These are phyloP conservation scores for Rhodamnia rubescens DNA, from an alignment of 345 rosid genomes.

Conservation along the genomic window DNA sequence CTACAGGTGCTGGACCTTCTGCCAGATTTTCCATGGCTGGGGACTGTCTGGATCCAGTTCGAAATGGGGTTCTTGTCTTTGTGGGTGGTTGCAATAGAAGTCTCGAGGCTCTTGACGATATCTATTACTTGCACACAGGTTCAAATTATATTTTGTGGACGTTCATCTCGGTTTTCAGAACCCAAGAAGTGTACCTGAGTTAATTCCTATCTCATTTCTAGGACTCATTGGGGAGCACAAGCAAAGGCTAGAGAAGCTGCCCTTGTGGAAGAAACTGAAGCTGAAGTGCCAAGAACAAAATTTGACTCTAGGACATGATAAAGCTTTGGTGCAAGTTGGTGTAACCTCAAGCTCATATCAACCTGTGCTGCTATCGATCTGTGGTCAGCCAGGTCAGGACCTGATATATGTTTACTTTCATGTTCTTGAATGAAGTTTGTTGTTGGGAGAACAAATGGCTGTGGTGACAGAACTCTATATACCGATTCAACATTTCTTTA, in stretches of 20 bases:
- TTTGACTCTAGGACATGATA: constrained; percentile 29
- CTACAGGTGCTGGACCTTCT: constrained; percentile 73
- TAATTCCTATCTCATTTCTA: constrained; percentile 2
- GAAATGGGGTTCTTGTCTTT: constrained; percentile 58
- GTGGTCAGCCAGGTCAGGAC: constrained; percentile 32
- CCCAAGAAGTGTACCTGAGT: not conserved
- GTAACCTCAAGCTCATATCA: constrained; percentile 27
- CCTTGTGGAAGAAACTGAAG: constrained; percentile 81
- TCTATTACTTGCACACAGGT: constrained; percentile 86
- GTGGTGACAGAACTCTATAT: not conserved
- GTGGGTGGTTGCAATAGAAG: constrained; percentile 85
- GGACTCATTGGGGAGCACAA: constrained; percentile 50
- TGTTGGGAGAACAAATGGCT: not conserved
- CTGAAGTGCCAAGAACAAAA: constrained; percentile 77
- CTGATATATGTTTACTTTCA: not conserved
- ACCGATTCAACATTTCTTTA: no score
- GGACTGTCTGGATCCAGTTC: constrained; percentile 74
- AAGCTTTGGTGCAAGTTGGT: constrained; percentile 36
- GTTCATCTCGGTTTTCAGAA: not conserved
- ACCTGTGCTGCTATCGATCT: constrained; percentile 21
- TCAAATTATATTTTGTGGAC: not conserved
- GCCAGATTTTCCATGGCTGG: constrained; percentile 90
- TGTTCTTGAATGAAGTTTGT: not conserved
- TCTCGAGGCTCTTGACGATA: constrained; percentile 92
- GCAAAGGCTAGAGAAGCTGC: constrained; percentile 48